phyloP scores from a whole-genome alignment of 106 monocot species.

The Dioscorea dumetorum region DNA sequence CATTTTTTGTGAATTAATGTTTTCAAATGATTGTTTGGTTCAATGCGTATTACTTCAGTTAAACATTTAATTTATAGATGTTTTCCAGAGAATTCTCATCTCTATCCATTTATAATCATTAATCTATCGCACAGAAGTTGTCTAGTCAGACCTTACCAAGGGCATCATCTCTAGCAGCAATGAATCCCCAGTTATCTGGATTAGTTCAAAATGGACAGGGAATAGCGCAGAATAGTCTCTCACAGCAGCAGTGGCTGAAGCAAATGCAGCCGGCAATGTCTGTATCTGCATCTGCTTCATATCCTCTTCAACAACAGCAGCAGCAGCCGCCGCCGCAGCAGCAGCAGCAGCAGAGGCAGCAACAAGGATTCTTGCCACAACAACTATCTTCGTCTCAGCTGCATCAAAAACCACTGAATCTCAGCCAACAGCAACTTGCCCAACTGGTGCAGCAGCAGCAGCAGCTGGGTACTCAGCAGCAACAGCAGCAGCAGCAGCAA shows the following conservation, averaged over 20 bases:
- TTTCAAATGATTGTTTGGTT: not conserved
- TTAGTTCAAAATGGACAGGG: conserved; percentile 76
- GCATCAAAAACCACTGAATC: conserved; percentile 36
- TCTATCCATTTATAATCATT: not conserved
- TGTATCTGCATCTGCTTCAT: conserved; percentile 51
- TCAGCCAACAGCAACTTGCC: conserved; percentile 57
- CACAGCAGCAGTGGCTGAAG: conserved; percentile 74
- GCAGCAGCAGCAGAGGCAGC: conserved; percentile 30
- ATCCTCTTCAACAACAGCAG: conserved; percentile 64
- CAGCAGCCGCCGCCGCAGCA: conserved; percentile 32
- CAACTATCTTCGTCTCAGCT: conserved; percentile 42
- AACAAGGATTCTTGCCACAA: conserved; percentile 37
- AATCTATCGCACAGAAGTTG: conserved; percentile 47
- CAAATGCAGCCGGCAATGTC: conserved; percentile 45
- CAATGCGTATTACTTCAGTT: not conserved
- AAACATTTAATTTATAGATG: not conserved
- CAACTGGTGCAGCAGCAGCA: conserved; percentile 68
- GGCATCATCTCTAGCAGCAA: conserved; percentile 45
- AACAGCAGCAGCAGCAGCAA: conserved; percentile 9
- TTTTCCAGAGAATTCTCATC: not conserved
- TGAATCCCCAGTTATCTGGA: conserved; percentile 63
- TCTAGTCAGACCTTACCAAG: conserved; percentile 55
- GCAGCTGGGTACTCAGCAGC: conserved; percentile 28
- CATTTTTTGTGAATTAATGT: not conserved
- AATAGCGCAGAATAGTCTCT: conserved; percentile 36